A percentile compares a stretch with the other conserved stretches of the same genome.
Evolutionary conservation across 768 basidiomycete genomes (phyloP).

Genomic region (Pulveroboletus sp.): DNA sequence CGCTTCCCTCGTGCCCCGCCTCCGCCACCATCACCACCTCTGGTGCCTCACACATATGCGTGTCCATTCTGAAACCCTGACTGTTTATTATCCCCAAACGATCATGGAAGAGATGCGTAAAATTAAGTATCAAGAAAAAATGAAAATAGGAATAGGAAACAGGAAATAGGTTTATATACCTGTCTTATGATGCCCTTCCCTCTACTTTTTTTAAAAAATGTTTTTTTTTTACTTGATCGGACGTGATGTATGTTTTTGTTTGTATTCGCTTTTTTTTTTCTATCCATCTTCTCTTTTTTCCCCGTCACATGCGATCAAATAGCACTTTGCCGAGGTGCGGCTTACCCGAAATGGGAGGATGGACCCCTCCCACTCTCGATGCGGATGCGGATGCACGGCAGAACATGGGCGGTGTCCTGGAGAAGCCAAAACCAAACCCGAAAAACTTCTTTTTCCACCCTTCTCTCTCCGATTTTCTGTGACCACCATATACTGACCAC

Average conservation of each 20-base stretch:
- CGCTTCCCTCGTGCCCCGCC: slow-evolving; percentile 1
- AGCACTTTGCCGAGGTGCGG: not conserved
- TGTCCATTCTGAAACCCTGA: not conserved
- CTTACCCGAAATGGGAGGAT: too few relatives aligned
- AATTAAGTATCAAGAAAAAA: not conserved
- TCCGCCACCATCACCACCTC: not conserved
- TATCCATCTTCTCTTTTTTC: not conserved
- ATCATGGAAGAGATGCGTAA: not conserved
- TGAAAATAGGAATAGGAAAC: too few relatives aligned
- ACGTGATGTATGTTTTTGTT: not conserved
- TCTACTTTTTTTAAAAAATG: too few relatives aligned
- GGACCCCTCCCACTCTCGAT: too few relatives aligned
- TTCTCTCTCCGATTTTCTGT: too few relatives aligned
- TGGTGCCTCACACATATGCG: not conserved
- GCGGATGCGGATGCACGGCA: too few relatives aligned
- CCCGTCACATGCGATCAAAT: not conserved
- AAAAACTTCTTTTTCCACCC: too few relatives aligned
- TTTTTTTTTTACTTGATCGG: not conserved
- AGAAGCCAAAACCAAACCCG: too few relatives aligned
- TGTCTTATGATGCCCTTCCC: not conserved
- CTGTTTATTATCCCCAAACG: not conserved
- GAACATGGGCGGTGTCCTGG: too few relatives aligned
- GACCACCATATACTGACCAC: too few relatives aligned
- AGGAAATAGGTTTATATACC: too few relatives aligned
- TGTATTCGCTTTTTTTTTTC: not conserved